Evolutionary conservation across 78 protist genomes (phyloP).

Genomic region (Corallochytrium limacisporum): DNA sequence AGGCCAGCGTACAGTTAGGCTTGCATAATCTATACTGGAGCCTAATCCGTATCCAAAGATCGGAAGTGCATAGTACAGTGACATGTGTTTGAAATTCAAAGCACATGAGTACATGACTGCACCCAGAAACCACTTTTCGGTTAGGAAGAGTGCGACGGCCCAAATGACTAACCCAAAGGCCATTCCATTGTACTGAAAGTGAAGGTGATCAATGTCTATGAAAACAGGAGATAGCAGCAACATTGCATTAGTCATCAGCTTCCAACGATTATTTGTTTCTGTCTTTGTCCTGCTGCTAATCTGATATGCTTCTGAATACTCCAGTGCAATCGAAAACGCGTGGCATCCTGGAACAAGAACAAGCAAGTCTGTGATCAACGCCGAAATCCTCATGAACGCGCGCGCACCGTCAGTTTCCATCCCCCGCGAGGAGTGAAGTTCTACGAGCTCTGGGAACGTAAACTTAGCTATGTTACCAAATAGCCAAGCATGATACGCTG

Average conservation of each 20-base stretch:
- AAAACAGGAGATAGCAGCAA: conserved; percentile 53
- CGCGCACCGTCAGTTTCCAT: conserved; percentile 24
- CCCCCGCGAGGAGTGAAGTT: conserved; percentile 70
- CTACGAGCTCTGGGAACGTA: conserved; percentile 44
- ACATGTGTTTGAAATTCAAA: conserved; percentile 78
- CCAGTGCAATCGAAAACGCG: too few relatives aligned
- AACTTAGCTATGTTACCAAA: conserved; percentile 33
- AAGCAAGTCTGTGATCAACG: conserved; percentile 50
- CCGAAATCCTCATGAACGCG: conserved; percentile 73
- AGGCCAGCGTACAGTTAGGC: too few relatives aligned
- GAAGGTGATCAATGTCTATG: conserved; percentile 81
- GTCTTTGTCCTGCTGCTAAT: too few relatives aligned
- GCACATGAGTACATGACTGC: conserved; percentile 39
- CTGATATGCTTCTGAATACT: too few relatives aligned
- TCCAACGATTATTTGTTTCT: neutral
- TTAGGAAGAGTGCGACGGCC: neutral
- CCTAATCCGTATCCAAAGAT: too few relatives aligned
- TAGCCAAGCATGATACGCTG: conserved; percentile 70
- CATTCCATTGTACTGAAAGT: conserved; percentile 82
- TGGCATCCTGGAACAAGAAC: conserved; percentile 65
- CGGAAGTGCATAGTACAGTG: conserved; percentile 63
- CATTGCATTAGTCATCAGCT: too few relatives aligned
- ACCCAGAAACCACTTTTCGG: neutral
- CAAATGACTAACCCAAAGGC: conserved; percentile 59
- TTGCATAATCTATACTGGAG: too few relatives aligned